These are phyloP conservation scores for Leccinum holopus DNA, from an alignment of 1,284 basidiomycete genomes.

Conservation along the genomic window DNA sequence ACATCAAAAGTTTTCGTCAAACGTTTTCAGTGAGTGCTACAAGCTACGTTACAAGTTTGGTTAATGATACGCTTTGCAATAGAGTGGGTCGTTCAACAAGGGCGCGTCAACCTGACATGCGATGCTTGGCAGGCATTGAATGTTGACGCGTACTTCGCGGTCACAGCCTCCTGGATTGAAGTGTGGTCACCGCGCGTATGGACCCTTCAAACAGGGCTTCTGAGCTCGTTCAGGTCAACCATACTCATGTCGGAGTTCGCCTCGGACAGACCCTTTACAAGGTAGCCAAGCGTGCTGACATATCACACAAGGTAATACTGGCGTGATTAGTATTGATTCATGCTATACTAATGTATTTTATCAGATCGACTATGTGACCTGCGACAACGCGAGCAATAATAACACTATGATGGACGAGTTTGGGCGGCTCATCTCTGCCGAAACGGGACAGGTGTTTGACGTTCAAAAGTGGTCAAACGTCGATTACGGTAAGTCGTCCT, in stretches of 20 bases:
- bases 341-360: too few species aligned
- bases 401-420: too few species aligned
- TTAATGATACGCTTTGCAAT: neutral
- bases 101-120: constrained; percentile 6
- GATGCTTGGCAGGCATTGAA: neutral
- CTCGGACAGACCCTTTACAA: too few species aligned
- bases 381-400: too few species aligned
- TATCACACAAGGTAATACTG: too few species aligned
- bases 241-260: neutral
- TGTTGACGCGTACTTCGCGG: constrained; percentile 2
- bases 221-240: constrained; percentile 4
- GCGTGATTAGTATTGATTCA: too few species aligned
- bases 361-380: too few species aligned
- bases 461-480: too few species aligned
- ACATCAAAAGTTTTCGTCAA: neutral
- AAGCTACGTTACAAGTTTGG: neutral
- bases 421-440: too few species aligned
- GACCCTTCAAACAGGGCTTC: neutral
- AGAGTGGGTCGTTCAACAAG: neutral
- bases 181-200: neutral
- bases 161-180: constrained; percentile 9
- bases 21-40: neutral
- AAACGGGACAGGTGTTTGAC: too few species aligned
- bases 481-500: too few species aligned
- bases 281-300: too few species aligned